Conservation (phyloP, 2,329 filamentous ascomycete genomes). For the Venturia aucupariae region DNA sequence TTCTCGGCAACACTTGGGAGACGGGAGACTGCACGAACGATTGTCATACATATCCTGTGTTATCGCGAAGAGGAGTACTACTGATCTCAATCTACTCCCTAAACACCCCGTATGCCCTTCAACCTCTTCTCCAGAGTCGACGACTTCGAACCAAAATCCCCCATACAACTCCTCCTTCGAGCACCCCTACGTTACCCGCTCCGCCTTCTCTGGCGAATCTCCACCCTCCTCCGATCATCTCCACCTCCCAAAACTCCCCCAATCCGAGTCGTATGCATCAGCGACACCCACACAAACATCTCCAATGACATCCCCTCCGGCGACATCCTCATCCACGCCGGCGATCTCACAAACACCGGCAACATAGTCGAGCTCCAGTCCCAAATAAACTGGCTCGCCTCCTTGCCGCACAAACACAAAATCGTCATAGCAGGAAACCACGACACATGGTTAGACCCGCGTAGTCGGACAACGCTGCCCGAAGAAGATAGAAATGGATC, state of each 20-base stretch:
- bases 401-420: slow-evolving; percentile 68
- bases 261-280: slow-evolving; percentile 77
- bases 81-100: not conserved
- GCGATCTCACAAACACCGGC: slow-evolving; percentile 71
- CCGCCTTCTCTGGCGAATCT: slow-evolving; percentile 27
- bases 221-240: slow-evolving; percentile 58
- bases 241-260: slow-evolving; percentile 49
- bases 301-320: slow-evolving; percentile 57
- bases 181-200: not conserved
- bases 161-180: not conserved
- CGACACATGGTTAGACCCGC: slow-evolving; percentile 72
- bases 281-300: slow-evolving; percentile 70
- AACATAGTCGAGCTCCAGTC: slow-evolving; percentile 64
- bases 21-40: not conserved
- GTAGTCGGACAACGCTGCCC: slow-evolving; percentile 41
- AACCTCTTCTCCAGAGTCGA: slow-evolving; percentile 1
- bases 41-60: no score
- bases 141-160: slow-evolving; percentile 1
- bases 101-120: not conserved
- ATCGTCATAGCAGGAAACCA: slow-evolving; percentile 82
- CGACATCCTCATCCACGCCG: slow-evolving; percentile 82
- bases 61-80: not conserved
- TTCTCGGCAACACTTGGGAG: not conserved
- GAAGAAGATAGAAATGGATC: slow-evolving; percentile 45
- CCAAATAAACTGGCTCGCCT: slow-evolving; percentile 75